Evolutionary conservation across 2,329 filamentous ascomycete species (phyloP).

Genomic region (Paramyrothecium sp.): DNA sequence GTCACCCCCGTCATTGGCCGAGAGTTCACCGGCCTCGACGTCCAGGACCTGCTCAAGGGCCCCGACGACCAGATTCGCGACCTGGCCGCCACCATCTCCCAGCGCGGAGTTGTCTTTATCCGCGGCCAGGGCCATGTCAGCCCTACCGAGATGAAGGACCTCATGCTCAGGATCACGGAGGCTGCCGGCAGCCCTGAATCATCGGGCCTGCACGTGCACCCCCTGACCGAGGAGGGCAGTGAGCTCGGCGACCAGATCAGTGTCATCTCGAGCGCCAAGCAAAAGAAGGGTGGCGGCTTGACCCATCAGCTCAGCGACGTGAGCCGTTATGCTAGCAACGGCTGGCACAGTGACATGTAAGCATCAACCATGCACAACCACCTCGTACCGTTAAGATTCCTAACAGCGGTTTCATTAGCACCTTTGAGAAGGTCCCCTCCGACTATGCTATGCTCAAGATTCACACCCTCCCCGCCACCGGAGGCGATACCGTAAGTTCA

Average conservation of each 20-base stretch:
- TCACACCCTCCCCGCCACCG: conserved; percentile 52
- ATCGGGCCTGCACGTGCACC: conserved; percentile 54
- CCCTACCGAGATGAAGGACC: conserved; percentile 33
- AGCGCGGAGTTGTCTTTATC: conserved; percentile 36
- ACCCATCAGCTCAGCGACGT: conserved; percentile 50
- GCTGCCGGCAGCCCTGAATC: conserved; percentile 37
- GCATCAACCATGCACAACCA: conserved; percentile 2
- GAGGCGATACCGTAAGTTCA: conserved; percentile 48
- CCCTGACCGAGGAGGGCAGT: conserved; percentile 49
- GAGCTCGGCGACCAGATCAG: conserved; percentile 55
- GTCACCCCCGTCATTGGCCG: conserved; percentile 50
- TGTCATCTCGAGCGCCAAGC: conserved; percentile 54
- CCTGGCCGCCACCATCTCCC: conserved; percentile 48
- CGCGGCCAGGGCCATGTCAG: conserved; percentile 31
- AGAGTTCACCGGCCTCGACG: conserved; percentile 40
- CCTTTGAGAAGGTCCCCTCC: conserved; percentile 57
- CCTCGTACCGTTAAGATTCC: too few relatives aligned
- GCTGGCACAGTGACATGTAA: conserved; percentile 52
- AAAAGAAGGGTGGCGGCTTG: conserved; percentile 51
- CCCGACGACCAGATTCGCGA: conserved; percentile 50
- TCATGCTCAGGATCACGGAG: conserved; percentile 31
- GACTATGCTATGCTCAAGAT: conserved; percentile 63
- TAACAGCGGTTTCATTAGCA: conserved; percentile 18
- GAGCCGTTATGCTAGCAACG: conserved; percentile 42
- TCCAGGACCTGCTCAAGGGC: conserved; percentile 29